Percentiles rank a stretch among this genome's conserved stretches.
Conservation (phyloP, 805 yeast species). For the Peterozyma xylosa region DNA sequence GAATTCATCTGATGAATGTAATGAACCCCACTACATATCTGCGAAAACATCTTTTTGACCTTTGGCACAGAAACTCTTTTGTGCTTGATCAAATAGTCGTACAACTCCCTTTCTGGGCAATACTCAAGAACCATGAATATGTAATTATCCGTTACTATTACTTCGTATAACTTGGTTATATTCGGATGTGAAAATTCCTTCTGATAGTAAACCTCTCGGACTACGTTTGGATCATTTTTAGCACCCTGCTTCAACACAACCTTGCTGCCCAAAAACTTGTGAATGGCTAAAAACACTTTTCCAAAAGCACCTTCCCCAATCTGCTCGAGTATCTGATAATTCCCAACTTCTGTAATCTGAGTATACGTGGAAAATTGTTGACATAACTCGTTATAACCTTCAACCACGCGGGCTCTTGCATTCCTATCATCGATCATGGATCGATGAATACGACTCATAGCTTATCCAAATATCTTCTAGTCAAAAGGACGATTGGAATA, state of each 20-base stretch:
- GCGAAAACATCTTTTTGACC: slow-evolving; percentile 49
- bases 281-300: slow-evolving; percentile 79
- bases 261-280: slow-evolving; percentile 62
- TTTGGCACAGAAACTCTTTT: slow-evolving; percentile 45
- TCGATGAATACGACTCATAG: slow-evolving; percentile 4
- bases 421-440: slow-evolving; percentile 7
- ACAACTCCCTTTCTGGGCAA: slow-evolving; percentile 77
- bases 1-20: slow-evolving; percentile 74
- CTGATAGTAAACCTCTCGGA: slow-evolving; percentile 85
- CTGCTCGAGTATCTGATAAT: slow-evolving; percentile 61
- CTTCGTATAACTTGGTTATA: slow-evolving; percentile 79
- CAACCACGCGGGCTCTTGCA: slow-evolving; percentile 6
- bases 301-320: slow-evolving; percentile 95
- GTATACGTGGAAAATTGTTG: slow-evolving; percentile 6
- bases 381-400: slow-evolving; percentile 7
- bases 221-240: slow-evolving; percentile 75
- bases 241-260: slow-evolving; percentile 81
- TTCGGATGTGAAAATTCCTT: slow-evolving; percentile 77
- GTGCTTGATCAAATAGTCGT: slow-evolving; percentile 50
- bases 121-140: slow-evolving; percentile 89
- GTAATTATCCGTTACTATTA: slow-evolving; percentile 68
- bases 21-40: slow-evolving; percentile 55
- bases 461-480: not conserved
- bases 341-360: slow-evolving; percentile 63
- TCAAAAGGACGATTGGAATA: too few species aligned